Evolutionary conservation across 805 yeast species (phyloP), one percentile per base, ranked within the genome.

Genomic region (Teunomyces panamensis): DNA sequence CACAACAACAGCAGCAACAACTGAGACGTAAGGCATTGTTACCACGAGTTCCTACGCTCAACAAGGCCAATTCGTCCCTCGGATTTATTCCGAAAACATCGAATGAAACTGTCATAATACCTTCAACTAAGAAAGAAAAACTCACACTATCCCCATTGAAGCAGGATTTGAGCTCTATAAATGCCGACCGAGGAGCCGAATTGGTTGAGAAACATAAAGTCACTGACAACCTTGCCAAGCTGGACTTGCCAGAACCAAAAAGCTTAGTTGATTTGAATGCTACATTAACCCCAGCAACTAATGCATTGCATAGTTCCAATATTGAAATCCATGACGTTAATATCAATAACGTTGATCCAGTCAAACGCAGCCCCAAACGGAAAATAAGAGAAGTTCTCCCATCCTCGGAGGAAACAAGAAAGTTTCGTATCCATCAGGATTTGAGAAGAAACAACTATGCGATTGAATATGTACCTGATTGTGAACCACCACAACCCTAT

Each of bases 381-480:
- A 37, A 24, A 37, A 8, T 11, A 13, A 37, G 17, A 37, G 16
- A 37, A 4, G 41, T 20, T 8, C 26, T 20, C 14, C 41, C 24
- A 26, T 5, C 30, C 27, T n/a, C 43, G 5, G 32, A 28, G 11
- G 43, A 41, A 14, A 14, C 34, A 9, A 28, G 43, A 20, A 28
- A 29, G 14, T 41, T 41, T 28, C 26, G 34, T 9, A 30, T 41
- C 16, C 43, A 30, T 10, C 43, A 41, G 17, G 32, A 41, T 28
- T 41, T 41, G 13, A 30, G 34, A 41, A 30, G 34, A 16, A 28
- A 28, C 9, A 39, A 39, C 43, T 65, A 65, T 36, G 79, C 75
- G 44, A 66, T 81, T n/a, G 87, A 83, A 51, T 58, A 61, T 35
- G 74, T 73, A 17, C 78, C 85, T 5, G 59, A 62, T 17, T 59